Evolutionary conservation across 202 grass and related monocot genomes (phyloP).

Genomic region (Carex sylvatica): DNA sequence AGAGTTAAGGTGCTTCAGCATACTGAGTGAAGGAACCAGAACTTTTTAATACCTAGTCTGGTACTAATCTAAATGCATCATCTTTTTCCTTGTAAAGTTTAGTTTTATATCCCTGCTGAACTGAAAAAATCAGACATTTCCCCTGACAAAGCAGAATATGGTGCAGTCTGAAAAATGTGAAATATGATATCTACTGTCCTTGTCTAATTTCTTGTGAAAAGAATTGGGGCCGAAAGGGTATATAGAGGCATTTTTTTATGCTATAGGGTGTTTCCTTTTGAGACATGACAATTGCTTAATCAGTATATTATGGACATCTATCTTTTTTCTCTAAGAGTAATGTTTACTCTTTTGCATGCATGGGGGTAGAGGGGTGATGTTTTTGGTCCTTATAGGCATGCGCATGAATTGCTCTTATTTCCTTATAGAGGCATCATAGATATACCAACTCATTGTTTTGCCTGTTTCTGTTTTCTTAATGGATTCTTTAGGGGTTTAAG

Average conservation of each 20-base stretch:
- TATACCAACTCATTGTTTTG: slow-evolving; percentile 2
- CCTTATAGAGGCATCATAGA: not conserved
- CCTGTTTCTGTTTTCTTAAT: not conserved
- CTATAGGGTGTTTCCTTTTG: not conserved
- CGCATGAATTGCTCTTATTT: not conserved
- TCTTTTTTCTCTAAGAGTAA: not conserved
- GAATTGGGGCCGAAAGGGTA: not conserved
- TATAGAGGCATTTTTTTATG: not conserved
- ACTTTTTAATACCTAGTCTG: not conserved
- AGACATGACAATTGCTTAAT: not conserved
- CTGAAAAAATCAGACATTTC: not conserved
- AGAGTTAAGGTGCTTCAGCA: not conserved
- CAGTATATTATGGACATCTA: not conserved
- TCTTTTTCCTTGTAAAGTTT: not conserved
- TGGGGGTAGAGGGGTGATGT: not conserved
- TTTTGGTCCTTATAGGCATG: not conserved
- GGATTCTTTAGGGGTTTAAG: slow-evolving; percentile 55
- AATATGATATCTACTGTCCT: not conserved
- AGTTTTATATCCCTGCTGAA: not conserved
- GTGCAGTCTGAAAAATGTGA: not conserved
- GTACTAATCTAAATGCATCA: not conserved
- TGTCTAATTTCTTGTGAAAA: not conserved
- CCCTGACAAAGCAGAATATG: not conserved
- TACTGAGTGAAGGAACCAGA: not conserved
- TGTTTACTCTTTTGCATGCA: not conserved